These are phyloP conservation scores for Daedaleopsis nitida DNA, from an alignment of 768 basidiomycete species.

Conservation along the genomic window DNA sequence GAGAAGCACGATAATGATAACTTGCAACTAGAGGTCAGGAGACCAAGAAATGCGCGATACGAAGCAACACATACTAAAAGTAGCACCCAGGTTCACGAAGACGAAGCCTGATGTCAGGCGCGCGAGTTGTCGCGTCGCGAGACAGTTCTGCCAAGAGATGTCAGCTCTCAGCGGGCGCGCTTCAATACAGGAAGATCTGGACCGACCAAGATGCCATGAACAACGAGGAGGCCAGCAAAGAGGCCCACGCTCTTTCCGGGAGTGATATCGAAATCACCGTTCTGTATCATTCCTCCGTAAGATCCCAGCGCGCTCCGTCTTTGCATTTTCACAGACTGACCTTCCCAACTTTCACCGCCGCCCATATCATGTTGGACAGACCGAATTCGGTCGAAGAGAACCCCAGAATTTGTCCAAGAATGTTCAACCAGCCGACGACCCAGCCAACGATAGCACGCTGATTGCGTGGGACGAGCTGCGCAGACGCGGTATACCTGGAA, in stretches of 20 bases:
- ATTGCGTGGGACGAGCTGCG: slow-evolving; percentile 64
- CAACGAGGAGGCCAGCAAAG: slow-evolving; percentile 71
- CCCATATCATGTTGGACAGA: slow-evolving; percentile 75
- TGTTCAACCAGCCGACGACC: slow-evolving; percentile 84
- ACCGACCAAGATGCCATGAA: slow-evolving; percentile 73
- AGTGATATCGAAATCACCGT: slow-evolving; percentile 62
- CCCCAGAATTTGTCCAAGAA: slow-evolving; percentile 84
- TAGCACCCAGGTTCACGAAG: slow-evolving; percentile 84
- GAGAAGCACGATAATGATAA: slow-evolving; percentile 84
- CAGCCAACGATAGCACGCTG: slow-evolving; percentile 75
- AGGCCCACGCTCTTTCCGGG: slow-evolving; percentile 77
- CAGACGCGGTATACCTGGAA: slow-evolving; percentile 74
- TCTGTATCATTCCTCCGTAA: slow-evolving; percentile 32
- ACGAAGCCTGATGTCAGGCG: slow-evolving; percentile 76
- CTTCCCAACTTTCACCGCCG: slow-evolving; percentile 67
- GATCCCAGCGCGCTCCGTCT: slow-evolving; percentile 9
- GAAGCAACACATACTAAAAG: slow-evolving; percentile 26
- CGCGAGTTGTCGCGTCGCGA: slow-evolving; percentile 76
- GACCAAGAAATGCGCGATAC: not conserved
- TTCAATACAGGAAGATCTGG: not conserved
- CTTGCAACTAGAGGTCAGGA: slow-evolving; percentile 32
- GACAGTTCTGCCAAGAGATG: slow-evolving; percentile 52
- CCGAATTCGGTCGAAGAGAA: slow-evolving; percentile 88
- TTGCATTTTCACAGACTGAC: slow-evolving; percentile 27
- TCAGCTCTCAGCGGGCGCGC: no score